Conservation (phyloP, 2,329 filamentous ascomycete species). For the Pseudogymnoascus sp. region DNA sequence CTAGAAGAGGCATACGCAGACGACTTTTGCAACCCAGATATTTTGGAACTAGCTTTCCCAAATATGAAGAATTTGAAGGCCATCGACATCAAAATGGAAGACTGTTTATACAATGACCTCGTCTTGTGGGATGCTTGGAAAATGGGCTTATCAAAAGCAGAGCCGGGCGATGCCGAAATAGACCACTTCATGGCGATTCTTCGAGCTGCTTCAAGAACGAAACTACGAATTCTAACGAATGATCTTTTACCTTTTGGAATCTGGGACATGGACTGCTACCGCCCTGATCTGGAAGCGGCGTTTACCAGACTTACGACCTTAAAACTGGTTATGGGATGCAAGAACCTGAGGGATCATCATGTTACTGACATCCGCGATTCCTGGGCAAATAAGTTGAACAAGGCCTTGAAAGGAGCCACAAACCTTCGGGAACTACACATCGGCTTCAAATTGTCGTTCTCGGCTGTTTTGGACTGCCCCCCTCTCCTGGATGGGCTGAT, state of each 20-base stretch:
- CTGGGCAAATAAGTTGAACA: background rate
- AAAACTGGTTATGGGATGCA: background rate
- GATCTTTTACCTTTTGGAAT: background rate
- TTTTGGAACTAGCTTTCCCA: conserved; percentile 15
- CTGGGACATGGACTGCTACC: background rate
- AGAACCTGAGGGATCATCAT: background rate
- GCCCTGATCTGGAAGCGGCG: background rate
- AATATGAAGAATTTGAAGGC: conserved; percentile 17
- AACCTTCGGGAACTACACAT: background rate
- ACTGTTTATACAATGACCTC: background rate
- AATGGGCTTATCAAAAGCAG: conserved; percentile 2
- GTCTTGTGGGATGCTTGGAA: conserved; percentile 3
- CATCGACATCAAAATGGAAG: conserved; percentile 16
- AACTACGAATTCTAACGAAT: background rate
- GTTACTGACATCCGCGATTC: background rate
- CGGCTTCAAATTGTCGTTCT: background rate
- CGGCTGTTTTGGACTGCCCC: background rate
- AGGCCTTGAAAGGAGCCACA: background rate
- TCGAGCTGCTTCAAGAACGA: background rate
- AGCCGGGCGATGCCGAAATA: background rate
- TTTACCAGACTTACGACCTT: background rate
- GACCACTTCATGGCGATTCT: conserved; percentile 6
- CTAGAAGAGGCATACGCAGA: conserved; percentile 22
- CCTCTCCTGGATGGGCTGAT: background rate
- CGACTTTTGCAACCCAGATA: conserved; percentile 15